phyloP scores from a whole-genome alignment of 345 rosid species.

The Erucastrum elatum region DNA sequence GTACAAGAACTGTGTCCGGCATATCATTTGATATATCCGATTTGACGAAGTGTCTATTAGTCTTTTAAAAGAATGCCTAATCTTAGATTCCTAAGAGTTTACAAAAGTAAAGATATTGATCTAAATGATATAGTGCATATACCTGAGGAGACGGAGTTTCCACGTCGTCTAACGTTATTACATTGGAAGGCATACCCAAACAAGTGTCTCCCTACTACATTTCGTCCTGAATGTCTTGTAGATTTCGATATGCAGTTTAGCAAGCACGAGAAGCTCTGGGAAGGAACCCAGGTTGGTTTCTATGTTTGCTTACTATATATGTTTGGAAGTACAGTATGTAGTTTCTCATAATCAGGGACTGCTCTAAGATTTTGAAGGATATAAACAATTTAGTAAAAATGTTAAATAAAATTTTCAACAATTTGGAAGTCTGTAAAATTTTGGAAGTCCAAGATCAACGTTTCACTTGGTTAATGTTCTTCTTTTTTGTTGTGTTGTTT shows the following conservation, averaged over 20 bases:
- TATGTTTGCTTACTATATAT: not conserved
- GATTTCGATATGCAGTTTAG: not conserved
- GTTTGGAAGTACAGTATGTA: not conserved
- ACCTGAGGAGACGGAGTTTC: not conserved
- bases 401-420: too few relatives aligned
- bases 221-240: not conserved
- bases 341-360: not conserved
- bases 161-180: not conserved
- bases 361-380: too few relatives aligned
- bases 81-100: not conserved
- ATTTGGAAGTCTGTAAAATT: too few relatives aligned
- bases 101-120: not conserved
- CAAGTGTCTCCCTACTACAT: not conserved
- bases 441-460: too few relatives aligned
- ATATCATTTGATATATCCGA: not conserved
- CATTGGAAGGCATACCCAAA: not conserved
- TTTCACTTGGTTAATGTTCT: not conserved
- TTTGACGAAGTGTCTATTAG: not conserved
- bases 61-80: not conserved
- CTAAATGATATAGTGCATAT: not conserved
- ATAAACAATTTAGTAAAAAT: too few relatives aligned
- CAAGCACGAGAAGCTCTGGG: not conserved
- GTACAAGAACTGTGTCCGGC: slow-evolving; percentile 15
- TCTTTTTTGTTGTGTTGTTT: too few relatives aligned
- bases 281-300: not conserved